Base-by-base conservation (phyloP, 1,284 basidiomycete species). In the Hemileia vastatrix region DNA sequence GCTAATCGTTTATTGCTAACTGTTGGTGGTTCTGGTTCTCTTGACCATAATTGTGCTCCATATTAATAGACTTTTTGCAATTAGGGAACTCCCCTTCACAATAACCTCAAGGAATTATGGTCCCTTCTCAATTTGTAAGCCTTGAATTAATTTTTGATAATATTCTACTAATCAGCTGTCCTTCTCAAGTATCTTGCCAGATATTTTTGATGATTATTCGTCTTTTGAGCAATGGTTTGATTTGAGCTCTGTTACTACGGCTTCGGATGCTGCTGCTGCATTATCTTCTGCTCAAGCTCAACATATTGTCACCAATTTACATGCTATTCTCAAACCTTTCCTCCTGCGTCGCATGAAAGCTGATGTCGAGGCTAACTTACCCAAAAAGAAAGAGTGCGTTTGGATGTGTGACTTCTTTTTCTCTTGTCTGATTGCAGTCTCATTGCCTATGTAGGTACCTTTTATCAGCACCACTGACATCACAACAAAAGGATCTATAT, bases 91-190 rank as follows among this genome's bases (percentile, higher is more conserved):
- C 70, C 70, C 0, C 64, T 64, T 31, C 73, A 90, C 87, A 97
- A 98, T 77, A 96, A 96, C 72, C 81, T 98, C 2, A 81, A 85
- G 8, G 93, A 98, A 75, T 80, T 98, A 2, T 97, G 92, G 92
- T 87, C 90, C 1, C 80, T 97, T 5, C 83, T 98, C 48, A 95
- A 96, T 74, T 98, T 96, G 60, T 62, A 1, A 2, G n/a, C 44
- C 18, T 47, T 19, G 15, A 11, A 32, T 1, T 18, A 6, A 23
- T 1, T 6, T 23, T 27, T 53, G 51, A 53, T 33, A 1, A 32
- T 43, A 8, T 19, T 8, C 3, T 6, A 31, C 50, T 3, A 6
- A 18, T 24, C 6, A 44, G 18, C 11, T 24, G 45, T 23, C 2
- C 31, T 33, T 33, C 27, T 4, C 6, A 19, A 62, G 60, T 70